Percentiles rank a stretch among this genome's conserved stretches.
Evolutionary conservation across 106 monocot species (phyloP).

Genomic region (Allium cepa): DNA sequence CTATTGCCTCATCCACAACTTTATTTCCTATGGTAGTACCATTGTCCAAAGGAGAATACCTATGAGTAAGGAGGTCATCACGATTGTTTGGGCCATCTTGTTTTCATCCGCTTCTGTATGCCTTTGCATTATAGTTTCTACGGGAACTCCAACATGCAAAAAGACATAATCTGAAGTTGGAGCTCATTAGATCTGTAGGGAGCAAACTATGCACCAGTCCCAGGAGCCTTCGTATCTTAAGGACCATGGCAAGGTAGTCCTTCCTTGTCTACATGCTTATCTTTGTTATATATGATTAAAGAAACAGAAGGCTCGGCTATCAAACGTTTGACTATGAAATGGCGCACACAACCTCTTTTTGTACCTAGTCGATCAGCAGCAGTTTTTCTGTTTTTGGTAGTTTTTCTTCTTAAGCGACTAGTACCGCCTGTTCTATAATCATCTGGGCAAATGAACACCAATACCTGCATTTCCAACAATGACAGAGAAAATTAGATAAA

Average conservation of each 20-base stretch:
- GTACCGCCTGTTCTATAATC: slow-evolving; percentile 82
- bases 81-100: slow-evolving; percentile 90
- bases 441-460: slow-evolving; percentile 99
- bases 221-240: slow-evolving; percentile 62
- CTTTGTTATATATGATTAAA: slow-evolving; percentile 88
- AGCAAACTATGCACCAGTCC: slow-evolving; percentile 87
- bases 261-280: slow-evolving; percentile 91
- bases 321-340: slow-evolving; percentile 94
- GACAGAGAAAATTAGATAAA: too few relatives aligned
- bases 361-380: slow-evolving; percentile 90
- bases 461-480: slow-evolving; percentile 39
- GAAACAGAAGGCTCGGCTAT: slow-evolving; percentile 91
- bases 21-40: too few relatives aligned
- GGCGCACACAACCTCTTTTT: slow-evolving; percentile 92
- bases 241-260: slow-evolving; percentile 91
- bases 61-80: slow-evolving; percentile 94
- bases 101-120: slow-evolving; percentile 65
- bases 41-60: slow-evolving; percentile 9
- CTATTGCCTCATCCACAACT: too few relatives aligned
- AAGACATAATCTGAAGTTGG: slow-evolving; percentile 71
- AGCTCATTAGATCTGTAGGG: slow-evolving; percentile 90
- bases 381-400: slow-evolving; percentile 55
- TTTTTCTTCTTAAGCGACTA: slow-evolving; percentile 75
- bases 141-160: slow-evolving; percentile 92
- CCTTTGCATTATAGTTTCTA: slow-evolving; percentile 98